A percentile compares a stretch with the other conserved stretches of the same genome.
phyloP scores from a whole-genome alignment of 148 eudicot genomes.

The Mesembryanthemum crystallinum region DNA sequence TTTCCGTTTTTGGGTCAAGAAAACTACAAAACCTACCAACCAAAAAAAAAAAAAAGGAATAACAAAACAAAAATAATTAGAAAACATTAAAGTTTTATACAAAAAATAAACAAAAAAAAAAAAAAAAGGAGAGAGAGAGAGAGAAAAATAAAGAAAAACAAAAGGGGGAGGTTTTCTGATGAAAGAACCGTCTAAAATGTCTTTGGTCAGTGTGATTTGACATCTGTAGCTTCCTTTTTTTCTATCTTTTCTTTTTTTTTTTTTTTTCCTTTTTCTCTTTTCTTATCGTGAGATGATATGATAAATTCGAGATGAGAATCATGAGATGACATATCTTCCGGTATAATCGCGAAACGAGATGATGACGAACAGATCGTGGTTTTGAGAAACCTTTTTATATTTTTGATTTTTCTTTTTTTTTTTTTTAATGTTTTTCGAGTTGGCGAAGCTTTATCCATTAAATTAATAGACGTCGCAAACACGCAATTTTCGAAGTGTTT shows the following conservation, averaged over 20 bases:
- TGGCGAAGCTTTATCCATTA: slow-evolving; percentile 26
- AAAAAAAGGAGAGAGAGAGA: background rate
- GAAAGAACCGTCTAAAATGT: slow-evolving; percentile 34
- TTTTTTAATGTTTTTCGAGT: slow-evolving; percentile 2
- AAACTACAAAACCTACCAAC: background rate
- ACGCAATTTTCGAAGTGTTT: slow-evolving; percentile 28
- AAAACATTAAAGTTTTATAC: too few relatives aligned
- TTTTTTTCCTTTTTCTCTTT: background rate
- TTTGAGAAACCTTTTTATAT: background rate
- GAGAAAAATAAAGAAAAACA: background rate
- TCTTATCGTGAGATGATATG: slow-evolving; percentile 5
- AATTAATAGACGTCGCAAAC: slow-evolving; percentile 19
- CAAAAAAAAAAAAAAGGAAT: too few relatives aligned
- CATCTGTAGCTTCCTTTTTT: slow-evolving; percentile 30
- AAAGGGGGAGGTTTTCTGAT: slow-evolving; percentile 2
- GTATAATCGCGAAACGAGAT: background rate
- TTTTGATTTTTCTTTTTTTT: background rate
- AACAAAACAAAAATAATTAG: too few relatives aligned
- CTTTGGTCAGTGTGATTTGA: slow-evolving; percentile 39
- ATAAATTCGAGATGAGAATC: too few relatives aligned
- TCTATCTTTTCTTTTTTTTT: background rate
- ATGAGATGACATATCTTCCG: background rate
- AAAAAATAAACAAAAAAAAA: too few relatives aligned
- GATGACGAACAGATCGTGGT: background rate
- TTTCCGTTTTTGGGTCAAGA: background rate